Conservation (phyloP, 2,329 filamentous ascomycete genomes). For the Orbilia oligospora region DNA sequence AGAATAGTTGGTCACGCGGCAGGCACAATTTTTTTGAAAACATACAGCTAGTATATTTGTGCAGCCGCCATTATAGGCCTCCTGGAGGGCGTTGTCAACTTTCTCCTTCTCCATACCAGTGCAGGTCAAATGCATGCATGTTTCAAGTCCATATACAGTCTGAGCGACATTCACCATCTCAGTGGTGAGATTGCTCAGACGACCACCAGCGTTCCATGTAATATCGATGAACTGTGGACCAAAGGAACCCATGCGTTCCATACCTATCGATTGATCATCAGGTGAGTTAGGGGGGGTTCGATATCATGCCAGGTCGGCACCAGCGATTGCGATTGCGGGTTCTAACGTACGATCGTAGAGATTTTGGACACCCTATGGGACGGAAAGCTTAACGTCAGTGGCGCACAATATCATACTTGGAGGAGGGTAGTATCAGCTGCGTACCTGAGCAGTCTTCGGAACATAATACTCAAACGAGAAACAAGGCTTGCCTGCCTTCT, state of each 20-base stretch:
- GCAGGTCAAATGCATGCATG: slow-evolving; percentile 98
- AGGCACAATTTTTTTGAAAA: slow-evolving; percentile 2
- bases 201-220: slow-evolving; percentile 96
- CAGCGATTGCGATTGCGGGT: slow-evolving; percentile 7
- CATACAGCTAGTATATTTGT: slow-evolving; percentile 87
- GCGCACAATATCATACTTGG: background rate
- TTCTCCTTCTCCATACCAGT: slow-evolving; percentile 97
- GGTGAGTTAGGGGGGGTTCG: background rate
- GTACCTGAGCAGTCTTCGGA: slow-evolving; percentile 87
- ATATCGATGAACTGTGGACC: slow-evolving; percentile 98
- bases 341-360: slow-evolving; percentile 82
- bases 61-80: slow-evolving; percentile 93
- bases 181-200: slow-evolving; percentile 89
- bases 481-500: slow-evolving; percentile 82
- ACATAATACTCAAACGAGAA: slow-evolving; percentile 99
- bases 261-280: slow-evolving; percentile 67
- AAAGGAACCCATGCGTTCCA: slow-evolving; percentile 97
- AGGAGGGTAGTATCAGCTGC: slow-evolving; percentile 25
- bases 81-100: slow-evolving; percentile 87
- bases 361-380: slow-evolving; percentile 85
- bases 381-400: slow-evolving; percentile 59
- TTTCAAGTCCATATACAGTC: slow-evolving; percentile 94
- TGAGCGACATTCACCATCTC: slow-evolving; percentile 98
- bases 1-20: slow-evolving; percentile 8
- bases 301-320: slow-evolving; percentile 2